These are phyloP conservation scores for Starmerella sp. DNA, from an alignment of 805 yeast species.

Conservation along the genomic window DNA sequence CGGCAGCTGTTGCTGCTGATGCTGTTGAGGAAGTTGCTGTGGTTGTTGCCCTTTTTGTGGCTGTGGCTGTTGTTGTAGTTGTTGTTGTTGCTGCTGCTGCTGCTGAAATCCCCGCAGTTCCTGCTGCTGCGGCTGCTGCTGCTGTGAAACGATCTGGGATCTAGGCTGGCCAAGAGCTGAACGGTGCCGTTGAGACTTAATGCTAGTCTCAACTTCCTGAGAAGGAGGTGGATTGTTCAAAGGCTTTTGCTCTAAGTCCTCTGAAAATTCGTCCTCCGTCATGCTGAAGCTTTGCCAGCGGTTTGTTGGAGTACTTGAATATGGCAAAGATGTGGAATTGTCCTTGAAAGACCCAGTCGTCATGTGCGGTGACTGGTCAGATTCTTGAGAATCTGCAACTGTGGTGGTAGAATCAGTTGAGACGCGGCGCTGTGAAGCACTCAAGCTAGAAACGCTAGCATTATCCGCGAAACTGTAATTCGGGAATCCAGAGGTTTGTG, in stretches of 20 bases:
- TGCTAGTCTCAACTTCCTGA: neutral
- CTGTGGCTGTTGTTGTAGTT: neutral
- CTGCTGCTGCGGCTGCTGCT: neutral
- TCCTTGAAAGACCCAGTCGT: neutral
- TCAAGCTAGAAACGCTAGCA: neutral
- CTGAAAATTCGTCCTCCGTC: neutral
- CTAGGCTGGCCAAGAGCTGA: neutral
- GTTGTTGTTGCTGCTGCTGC: neutral
- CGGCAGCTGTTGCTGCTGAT: neutral
- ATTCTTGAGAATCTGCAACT: conserved; percentile 7
- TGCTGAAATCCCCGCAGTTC: neutral
- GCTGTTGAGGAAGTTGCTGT: neutral
- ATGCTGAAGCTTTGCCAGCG: neutral
- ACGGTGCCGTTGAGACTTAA: neutral
- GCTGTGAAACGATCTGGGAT: neutral
- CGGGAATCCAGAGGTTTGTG: neutral
- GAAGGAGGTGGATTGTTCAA: neutral
- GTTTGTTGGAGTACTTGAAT: neutral
- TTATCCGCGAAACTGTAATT: conserved; percentile 3
- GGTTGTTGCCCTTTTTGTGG: neutral
- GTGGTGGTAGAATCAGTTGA: conserved; percentile 7
- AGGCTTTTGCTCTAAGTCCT: neutral
- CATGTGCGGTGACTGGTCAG: neutral
- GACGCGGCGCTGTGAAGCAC: neutral
- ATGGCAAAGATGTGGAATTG: neutral